phyloP scores from a whole-genome alignment of 768 basidiomycete genomes.

The Solioccasus polychromus region DNA sequence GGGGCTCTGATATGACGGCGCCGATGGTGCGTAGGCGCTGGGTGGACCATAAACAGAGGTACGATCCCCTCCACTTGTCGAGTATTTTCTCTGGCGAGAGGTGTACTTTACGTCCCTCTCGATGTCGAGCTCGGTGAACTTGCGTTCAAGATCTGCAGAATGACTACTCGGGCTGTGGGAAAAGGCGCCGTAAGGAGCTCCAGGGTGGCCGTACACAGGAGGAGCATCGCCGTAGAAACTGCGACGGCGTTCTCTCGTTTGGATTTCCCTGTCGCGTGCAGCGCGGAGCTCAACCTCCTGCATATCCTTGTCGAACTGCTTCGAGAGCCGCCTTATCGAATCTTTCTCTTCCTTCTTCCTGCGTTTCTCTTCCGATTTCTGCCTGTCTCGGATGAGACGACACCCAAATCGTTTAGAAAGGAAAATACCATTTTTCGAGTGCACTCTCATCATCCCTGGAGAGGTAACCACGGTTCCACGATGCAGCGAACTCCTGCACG shows the following conservation, averaged over 20 bases:
- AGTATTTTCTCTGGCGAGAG: constrained; percentile 45
- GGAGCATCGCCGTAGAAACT: constrained; percentile 45
- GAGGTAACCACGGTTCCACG: constrained; percentile 48
- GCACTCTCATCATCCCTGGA: constrained; percentile 39
- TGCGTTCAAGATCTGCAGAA: constrained; percentile 37
- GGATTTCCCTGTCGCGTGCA: constrained; percentile 56
- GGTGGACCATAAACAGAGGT: constrained; percentile 18
- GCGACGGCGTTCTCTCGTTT: constrained; percentile 48
- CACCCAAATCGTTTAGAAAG: neutral
- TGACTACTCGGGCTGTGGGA: constrained; percentile 22
- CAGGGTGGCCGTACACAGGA: constrained; percentile 28
- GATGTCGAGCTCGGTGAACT: constrained; percentile 33
- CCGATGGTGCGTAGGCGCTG: constrained; percentile 24
- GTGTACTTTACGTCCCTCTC: constrained; percentile 28
- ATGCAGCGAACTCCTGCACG: constrained; percentile 55
- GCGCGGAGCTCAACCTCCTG: constrained; percentile 53
- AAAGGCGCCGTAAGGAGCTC: constrained; percentile 22
- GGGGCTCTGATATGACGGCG: constrained; percentile 26
- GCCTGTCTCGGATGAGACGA: constrained; percentile 36
- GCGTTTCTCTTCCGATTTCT: constrained; percentile 45
- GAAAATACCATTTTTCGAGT: constrained; percentile 45
- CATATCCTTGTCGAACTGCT: constrained; percentile 40
- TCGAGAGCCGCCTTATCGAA: constrained; percentile 37
- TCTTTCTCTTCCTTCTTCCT: constrained; percentile 52
- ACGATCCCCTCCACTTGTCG: constrained; percentile 38